A percentile compares a stretch with the other conserved stretches of the same genome.
Conservation (phyloP, 768 basidiomycete species). For the Cubamyces lactineus region DNA sequence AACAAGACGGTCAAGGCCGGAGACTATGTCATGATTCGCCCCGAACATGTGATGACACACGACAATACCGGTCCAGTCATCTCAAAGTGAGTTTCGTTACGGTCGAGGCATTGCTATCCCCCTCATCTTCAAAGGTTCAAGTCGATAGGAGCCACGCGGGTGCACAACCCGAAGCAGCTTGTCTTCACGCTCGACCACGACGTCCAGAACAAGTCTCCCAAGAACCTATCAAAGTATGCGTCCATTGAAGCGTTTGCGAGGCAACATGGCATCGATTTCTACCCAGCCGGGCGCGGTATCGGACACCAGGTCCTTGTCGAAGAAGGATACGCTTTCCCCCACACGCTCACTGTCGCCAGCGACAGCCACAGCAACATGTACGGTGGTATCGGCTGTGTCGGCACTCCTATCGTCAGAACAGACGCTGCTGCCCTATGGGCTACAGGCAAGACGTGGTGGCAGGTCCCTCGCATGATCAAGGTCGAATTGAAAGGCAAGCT, state of each 20-base stretch:
- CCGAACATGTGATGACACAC: constrained; percentile 98
- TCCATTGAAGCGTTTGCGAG: constrained; percentile 91
- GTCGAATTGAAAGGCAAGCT: constrained; percentile 87
- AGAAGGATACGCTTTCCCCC: constrained; percentile 97
- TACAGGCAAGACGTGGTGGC: constrained; percentile 99
- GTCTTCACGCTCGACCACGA: constrained; percentile 99
- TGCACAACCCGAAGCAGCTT: constrained; percentile 79
- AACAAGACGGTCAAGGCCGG: constrained; percentile 87
- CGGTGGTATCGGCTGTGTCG: constrained; percentile 95
- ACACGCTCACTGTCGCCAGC: constrained; percentile 93
- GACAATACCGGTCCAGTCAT: constrained; percentile 99
- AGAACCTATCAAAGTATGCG: constrained; percentile 92
- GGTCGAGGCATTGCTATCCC: not conserved
- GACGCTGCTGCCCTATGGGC: constrained; percentile 97
- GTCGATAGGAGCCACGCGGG: constrained; percentile 86
- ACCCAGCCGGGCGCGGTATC: constrained; percentile 96
- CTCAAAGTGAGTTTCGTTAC: constrained; percentile 69
- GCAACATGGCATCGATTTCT: constrained; percentile 87
- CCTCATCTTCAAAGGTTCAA: constrained; percentile 67
- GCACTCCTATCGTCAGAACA: constrained; percentile 96
- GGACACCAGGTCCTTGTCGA: constrained; percentile 98
- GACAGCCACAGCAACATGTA: constrained; percentile 99
- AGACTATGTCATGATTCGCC: constrained; percentile 99
- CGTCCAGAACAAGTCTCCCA: constrained; percentile 90
- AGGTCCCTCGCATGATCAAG: constrained; percentile 94